Base-by-base conservation (phyloP, 331 rosid species). In the Erythrophleum ivorense region DNA sequence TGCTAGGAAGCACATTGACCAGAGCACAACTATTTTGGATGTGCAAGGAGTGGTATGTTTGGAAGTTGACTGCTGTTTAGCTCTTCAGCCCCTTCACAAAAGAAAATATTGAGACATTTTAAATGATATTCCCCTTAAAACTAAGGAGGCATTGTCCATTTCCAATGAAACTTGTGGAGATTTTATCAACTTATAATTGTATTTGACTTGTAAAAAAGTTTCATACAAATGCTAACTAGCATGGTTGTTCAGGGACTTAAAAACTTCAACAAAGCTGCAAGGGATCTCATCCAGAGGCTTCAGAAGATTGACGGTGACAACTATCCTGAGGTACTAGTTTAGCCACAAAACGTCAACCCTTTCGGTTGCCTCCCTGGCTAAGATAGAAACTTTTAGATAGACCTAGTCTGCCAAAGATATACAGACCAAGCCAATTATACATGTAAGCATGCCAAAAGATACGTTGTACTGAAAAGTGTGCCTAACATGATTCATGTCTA, bases 251-350 rank as follows among this genome's bases (percentile, higher is more conserved):
- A 96, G 98, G 99, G 99, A 59, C 92, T 94, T 49, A 96, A 86
- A 82, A 87, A 89, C 49, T 82, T 94, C 85, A 92, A 91, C 92
- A 96, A 91, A 89, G 83, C 94, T 24, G 99, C 99, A 10, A 91
- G 99, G 80, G 99, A 96, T 45, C 98, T 96, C 82, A 82, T 94
- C 83, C 93, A 83, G 81, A 78, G 89, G 82, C 94, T 94, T 65
- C 97, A 96, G 89, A 96, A 93, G 87, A 91, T 94, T 81, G 99
- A 94, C 68, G 98, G 99, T 54, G 98, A 92, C 84, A 96, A 92
- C 86, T 96, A 91, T 73, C 99, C 98, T 36, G 98, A 96, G 99
- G 98, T 94, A 85, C 43, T 75, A 75, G 5, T 65, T 76, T 76
- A 68, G 34, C 46, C 65, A 24, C 65, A 21, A 45, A 3, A 38